phyloP scores from a whole-genome alignment of 345 rosid genomes.

The Aquilaria yunnanensis region DNA sequence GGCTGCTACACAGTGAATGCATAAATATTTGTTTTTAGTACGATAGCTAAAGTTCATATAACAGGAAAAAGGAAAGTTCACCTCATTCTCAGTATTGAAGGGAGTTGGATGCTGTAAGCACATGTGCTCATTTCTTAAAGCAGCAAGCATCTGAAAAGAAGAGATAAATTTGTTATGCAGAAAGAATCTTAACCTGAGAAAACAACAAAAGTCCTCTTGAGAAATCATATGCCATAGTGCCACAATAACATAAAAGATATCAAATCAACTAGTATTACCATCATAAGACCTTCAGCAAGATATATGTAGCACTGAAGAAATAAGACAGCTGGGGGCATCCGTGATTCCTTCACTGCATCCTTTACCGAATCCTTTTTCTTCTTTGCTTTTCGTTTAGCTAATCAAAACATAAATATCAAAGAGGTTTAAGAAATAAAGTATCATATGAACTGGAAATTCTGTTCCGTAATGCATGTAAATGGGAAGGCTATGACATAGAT shows the following conservation, averaged over 20 bases:
- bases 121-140: conserved; percentile 71
- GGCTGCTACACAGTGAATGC: too few species aligned
- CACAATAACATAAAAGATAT: neutral
- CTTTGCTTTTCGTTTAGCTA: conserved; percentile 83
- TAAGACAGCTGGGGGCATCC: conserved; percentile 59
- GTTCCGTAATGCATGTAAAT: too few species aligned
- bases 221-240: neutral
- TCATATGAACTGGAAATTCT: too few species aligned
- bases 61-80: conserved; percentile 13
- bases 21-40: neutral
- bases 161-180: conserved; percentile 1
- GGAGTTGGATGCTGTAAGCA: conserved; percentile 52
- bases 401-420: conserved; percentile 12
- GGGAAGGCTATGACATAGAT: too few species aligned
- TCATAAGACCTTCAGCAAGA: conserved; percentile 87
- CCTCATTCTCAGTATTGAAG: conserved; percentile 84
- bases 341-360: conserved; percentile 52
- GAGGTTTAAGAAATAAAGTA: too few species aligned
- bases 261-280: conserved; percentile 38
- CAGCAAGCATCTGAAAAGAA: conserved; percentile 71
- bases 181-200: too few species aligned
- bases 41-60: neutral
- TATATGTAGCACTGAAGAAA: conserved; percentile 79
- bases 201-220: neutral
- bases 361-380: conserved; percentile 64